These are phyloP conservation scores for Claviceps capensis DNA, from an alignment of 2,329 filamentous ascomycete genomes.

Conservation along the genomic window DNA sequence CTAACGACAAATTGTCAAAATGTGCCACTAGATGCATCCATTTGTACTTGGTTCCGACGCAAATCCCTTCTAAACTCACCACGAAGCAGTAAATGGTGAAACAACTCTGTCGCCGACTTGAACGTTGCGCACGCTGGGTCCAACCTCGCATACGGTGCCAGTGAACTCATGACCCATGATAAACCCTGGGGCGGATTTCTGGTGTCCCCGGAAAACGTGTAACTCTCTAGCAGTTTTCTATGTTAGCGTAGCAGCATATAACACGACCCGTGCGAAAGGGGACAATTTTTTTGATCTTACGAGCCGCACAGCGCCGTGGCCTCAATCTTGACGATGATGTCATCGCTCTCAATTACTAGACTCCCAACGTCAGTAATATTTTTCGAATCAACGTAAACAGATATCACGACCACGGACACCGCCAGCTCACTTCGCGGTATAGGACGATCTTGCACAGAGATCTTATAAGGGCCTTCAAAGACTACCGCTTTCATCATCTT, in stretches of 20 bases:
- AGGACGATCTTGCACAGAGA: constrained; percentile 67
- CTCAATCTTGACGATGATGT: constrained; percentile 72
- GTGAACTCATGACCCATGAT: constrained; percentile 81
- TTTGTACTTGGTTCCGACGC: background rate
- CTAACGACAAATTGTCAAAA: constrained; percentile 8
- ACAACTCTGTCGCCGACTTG: constrained; percentile 67
- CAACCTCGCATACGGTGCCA: constrained; percentile 56
- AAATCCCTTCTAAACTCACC: constrained; percentile 31
- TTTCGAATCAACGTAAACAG: background rate
- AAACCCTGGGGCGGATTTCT: constrained; percentile 50
- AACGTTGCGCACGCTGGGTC: constrained; percentile 53
- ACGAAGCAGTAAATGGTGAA: constrained; percentile 70
- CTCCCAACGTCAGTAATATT: background rate
- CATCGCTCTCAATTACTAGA: constrained; percentile 50
- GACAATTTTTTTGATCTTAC: constrained; percentile 33
- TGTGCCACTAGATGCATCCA: background rate
- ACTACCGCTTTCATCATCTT: constrained; percentile 76
- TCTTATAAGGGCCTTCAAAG: constrained; percentile 64
- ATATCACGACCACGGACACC: background rate
- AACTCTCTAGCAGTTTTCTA: constrained; percentile 46
- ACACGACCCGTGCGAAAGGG: background rate
- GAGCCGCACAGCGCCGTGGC: constrained; percentile 81
- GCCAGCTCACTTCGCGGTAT: constrained; percentile 44
- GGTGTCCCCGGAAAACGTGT: constrained; percentile 73
- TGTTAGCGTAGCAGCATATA: background rate